Percentiles rank a stretch among this genome's conserved stretches.
phyloP scores from a whole-genome alignment of 495 filamentous ascomycete genomes.

The Podospora pseudopauciseta region DNA sequence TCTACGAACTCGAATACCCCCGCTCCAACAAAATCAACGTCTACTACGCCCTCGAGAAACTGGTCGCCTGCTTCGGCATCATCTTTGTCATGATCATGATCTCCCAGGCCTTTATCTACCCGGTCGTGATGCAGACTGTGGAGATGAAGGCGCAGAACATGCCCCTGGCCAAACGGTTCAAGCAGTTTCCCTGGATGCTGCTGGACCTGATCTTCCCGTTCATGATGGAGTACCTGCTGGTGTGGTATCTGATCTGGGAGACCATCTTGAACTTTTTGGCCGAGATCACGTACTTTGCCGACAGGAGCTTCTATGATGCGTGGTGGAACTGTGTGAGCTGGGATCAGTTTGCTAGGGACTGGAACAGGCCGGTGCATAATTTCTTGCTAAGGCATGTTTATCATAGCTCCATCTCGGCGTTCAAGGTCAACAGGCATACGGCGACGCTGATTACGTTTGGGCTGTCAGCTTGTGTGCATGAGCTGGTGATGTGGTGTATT shows the following conservation, averaged over 20 bases:
- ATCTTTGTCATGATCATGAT: conserved; percentile 61
- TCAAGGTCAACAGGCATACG: conserved; percentile 62
- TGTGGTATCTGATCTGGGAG: conserved; percentile 79
- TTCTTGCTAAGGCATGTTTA: conserved; percentile 74
- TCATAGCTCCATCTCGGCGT: conserved; percentile 65
- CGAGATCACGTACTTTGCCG: conserved; percentile 70
- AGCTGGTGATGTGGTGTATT: conserved; percentile 72
- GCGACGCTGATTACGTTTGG: conserved; percentile 74
- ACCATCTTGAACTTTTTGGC: conserved; percentile 71
- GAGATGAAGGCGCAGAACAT: conserved; percentile 60
- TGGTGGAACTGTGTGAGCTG: conserved; percentile 65
- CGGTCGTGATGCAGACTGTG: conserved; percentile 62
- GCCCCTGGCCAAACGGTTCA: conserved; percentile 55
- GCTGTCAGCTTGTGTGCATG: conserved; percentile 64
- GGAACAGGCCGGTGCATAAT: conserved; percentile 67
- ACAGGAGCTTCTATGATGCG: conserved; percentile 70
- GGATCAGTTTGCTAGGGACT: conserved; percentile 71
- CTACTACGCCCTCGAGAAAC: conserved; percentile 68
- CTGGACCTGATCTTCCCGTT: conserved; percentile 70
- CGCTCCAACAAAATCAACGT: conserved; percentile 64
- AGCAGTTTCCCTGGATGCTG: conserved; percentile 65
- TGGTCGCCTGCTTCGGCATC: conserved; percentile 62
- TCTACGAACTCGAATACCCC: conserved; percentile 76
- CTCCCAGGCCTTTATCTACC: conserved; percentile 57
- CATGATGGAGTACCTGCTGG: conserved; percentile 67